Evolutionary conservation across 306 rosid species (phyloP).

Genomic region (Benincasa hispida): DNA sequence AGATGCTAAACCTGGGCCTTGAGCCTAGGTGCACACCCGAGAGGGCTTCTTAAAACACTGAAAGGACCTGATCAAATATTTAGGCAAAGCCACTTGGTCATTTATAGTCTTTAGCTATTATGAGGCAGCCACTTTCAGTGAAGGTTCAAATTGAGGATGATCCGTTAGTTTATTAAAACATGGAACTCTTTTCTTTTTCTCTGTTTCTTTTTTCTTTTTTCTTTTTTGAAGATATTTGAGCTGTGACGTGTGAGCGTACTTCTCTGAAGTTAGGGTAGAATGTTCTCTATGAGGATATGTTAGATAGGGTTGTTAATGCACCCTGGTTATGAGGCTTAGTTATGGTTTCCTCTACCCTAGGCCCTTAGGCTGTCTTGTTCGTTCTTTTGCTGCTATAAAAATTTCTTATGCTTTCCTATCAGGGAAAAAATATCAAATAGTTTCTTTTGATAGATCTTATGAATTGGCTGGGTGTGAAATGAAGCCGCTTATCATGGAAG

Average conservation of each 20-base stretch:
- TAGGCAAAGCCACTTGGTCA: not conserved
- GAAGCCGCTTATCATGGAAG: not conserved
- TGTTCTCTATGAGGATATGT: not conserved
- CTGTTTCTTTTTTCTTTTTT: not conserved
- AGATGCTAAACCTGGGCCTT: no score
- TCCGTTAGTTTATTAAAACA: not conserved
- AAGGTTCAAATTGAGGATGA: not conserved
- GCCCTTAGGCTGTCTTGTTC: not conserved
- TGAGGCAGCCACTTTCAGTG: not conserved
- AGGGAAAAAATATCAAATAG: not conserved
- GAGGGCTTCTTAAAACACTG: no score
- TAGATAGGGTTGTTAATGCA: not conserved
- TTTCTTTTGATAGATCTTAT: not conserved
- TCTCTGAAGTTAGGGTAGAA: not conserved
- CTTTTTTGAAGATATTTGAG: no score
- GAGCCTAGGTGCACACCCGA: no score
- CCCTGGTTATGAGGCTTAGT: not conserved
- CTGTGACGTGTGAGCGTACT: not conserved
- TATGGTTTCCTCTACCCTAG: not conserved
- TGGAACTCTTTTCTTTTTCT: not conserved
- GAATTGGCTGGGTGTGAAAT: not conserved
- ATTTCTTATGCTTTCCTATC: not conserved
- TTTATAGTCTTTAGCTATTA: not conserved
- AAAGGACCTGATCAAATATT: not conserved
- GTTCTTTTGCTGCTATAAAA: not conserved